Evolutionary conservation across 176 grass and related monocot genomes (phyloP), one percentile per base, ranked within the genome.

Genomic region (Rhynchospora tenuis): DNA sequence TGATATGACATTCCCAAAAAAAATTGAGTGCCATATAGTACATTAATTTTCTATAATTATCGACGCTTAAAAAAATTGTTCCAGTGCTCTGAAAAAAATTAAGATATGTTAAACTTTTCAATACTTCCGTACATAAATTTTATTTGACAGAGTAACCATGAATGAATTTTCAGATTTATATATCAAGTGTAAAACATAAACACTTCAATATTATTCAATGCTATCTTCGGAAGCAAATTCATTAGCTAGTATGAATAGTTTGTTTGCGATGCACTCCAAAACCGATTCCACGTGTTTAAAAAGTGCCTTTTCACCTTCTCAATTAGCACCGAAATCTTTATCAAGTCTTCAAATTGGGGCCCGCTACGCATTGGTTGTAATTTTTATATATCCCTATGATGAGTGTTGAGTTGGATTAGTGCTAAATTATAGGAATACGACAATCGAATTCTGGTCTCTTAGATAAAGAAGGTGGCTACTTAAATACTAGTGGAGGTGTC

Each of bases 401-500:
- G 66, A 83, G 51, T 33, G 43, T 28, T 87, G 65, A 78, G 58
- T 78, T 24, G 33, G 80, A 76, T 69, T 78, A 78, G 86, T 78
- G 31, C 52, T 68, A 51, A 68, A 76, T 50, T 28, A 83, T 63
- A 47, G 69, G 79, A 83, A 89, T 38, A 83, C 65, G 83, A 89
- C 83, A 89, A 89, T 61, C 59, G 74, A 83, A 56, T 59, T 83
- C 45, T 67, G 60, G 83, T 83, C 42, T 68, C 38, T n/a, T 48
- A 70, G 8, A 19, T 71, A 71, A 71, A 71, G 38, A 71, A 47
- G 44, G 42, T 12, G 45, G 65, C 65, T 73, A 87, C 43, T 63
- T 31, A 68, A 66, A 51, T 45, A 82, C 10, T 64, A 87, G 85
- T 87, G 85, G 85, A 82, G 64, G 59, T 76, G 85, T 75, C 79